Evolutionary conservation across 1,284 basidiomycete species (phyloP).

Genomic region (Pyrrhoderma lamaoense): DNA sequence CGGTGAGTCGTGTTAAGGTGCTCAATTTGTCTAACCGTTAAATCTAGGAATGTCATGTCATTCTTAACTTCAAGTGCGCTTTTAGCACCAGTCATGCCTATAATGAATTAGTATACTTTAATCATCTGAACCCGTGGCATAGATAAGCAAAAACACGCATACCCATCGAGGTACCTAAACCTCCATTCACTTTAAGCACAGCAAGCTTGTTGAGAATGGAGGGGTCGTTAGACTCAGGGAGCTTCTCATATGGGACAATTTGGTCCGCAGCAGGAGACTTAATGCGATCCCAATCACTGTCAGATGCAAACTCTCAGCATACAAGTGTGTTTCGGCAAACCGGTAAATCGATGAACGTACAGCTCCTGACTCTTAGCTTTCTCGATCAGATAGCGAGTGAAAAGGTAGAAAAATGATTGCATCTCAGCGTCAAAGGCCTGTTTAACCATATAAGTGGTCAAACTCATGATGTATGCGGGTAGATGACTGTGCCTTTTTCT

Average conservation of each 20-base stretch:
- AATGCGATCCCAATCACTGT: slow-evolving; percentile 95
- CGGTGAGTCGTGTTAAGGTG: slow-evolving; percentile 67
- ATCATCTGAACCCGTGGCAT: neutral
- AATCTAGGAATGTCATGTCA: slow-evolving; percentile 98
- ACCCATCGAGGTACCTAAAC: slow-evolving; percentile 97
- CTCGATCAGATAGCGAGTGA: slow-evolving; percentile 95
- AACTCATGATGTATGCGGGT: slow-evolving; percentile 6
- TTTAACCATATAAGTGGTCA: slow-evolving; percentile 10
- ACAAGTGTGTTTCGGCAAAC: slow-evolving; percentile 13
- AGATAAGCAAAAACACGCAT: slow-evolving; percentile 22
- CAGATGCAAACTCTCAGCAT: slow-evolving; percentile 10
- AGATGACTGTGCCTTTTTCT: slow-evolving; percentile 65
- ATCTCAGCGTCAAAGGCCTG: slow-evolving; percentile 97
- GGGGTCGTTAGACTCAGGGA: slow-evolving; percentile 55
- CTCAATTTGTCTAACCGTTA: slow-evolving; percentile 96
- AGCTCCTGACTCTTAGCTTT: slow-evolving; percentile 93
- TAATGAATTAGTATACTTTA: neutral
- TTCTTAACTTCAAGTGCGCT: slow-evolving; percentile 89
- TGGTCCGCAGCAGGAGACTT: slow-evolving; percentile 90
- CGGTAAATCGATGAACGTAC: slow-evolving; percentile 45
- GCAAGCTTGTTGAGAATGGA: slow-evolving; percentile 89
- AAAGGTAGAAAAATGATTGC: slow-evolving; percentile 98
- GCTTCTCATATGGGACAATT: slow-evolving; percentile 82
- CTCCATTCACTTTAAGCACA: slow-evolving; percentile 99
- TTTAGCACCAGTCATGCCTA: slow-evolving; percentile 91